phyloP scores from a whole-genome alignment of 164 flowering plant genomes.

The Cinnamomum chago region DNA sequence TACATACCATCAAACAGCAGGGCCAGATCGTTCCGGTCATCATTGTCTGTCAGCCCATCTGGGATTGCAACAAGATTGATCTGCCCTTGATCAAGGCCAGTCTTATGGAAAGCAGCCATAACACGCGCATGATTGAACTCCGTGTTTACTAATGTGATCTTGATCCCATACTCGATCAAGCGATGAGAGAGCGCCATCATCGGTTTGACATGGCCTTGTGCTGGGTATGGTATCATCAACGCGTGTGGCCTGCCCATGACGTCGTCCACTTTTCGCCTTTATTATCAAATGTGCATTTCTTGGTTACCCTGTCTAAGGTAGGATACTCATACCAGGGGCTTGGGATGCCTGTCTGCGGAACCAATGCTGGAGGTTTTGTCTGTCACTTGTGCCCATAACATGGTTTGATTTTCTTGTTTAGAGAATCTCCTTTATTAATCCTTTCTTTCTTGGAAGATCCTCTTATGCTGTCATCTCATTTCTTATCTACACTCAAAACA shows the following conservation, averaged over 20 bases:
- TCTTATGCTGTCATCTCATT: too few relatives aligned
- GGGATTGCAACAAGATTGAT: slow-evolving; percentile 15
- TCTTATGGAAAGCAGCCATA: background rate
- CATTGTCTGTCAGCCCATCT: slow-evolving; percentile 12
- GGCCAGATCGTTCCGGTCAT: slow-evolving; percentile 10
- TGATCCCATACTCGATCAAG: slow-evolving; percentile 24
- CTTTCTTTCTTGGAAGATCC: too few relatives aligned
- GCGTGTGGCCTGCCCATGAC: slow-evolving; percentile 24
- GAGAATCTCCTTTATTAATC: too few relatives aligned
- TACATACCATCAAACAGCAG: background rate
- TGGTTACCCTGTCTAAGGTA: background rate
- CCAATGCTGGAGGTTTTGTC: too few relatives aligned
- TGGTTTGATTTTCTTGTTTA: too few relatives aligned
- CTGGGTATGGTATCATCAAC: slow-evolving; percentile 22
- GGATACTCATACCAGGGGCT: background rate
- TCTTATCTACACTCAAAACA: too few relatives aligned
- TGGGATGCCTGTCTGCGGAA: too few relatives aligned
- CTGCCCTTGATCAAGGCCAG: background rate
- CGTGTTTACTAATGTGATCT: slow-evolving; percentile 15
- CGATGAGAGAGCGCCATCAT: slow-evolving; percentile 25
- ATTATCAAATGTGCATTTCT: background rate
- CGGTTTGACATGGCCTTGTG: slow-evolving; percentile 27
- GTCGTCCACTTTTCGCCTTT: background rate
- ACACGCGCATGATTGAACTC: slow-evolving; percentile 2
- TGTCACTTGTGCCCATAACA: too few relatives aligned